Conservation (phyloP, 1,284 basidiomycete genomes). For the Porodaedalea pini region DNA sequence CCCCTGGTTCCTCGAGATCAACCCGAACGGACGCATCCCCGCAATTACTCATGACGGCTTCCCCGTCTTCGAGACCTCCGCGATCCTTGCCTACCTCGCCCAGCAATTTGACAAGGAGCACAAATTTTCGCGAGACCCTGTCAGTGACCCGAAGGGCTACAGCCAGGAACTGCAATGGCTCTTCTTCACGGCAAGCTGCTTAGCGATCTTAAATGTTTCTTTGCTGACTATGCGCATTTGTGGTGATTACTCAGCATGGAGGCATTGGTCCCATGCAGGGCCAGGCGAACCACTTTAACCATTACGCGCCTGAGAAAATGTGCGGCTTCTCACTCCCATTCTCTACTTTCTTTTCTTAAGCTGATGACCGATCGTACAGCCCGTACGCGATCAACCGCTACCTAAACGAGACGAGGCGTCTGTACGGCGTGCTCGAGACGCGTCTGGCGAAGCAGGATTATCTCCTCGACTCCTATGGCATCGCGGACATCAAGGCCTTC, state of each 20-base stretch:
- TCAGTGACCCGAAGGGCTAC: constrained; percentile 35
- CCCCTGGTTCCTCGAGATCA: constrained; percentile 52
- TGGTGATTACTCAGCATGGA: constrained; percentile 44
- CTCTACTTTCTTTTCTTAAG: background rate
- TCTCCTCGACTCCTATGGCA: constrained; percentile 66
- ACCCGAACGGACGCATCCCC: constrained; percentile 62
- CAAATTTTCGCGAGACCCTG: constrained; percentile 46
- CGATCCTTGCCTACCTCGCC: constrained; percentile 52
- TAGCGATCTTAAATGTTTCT: constrained; percentile 16
- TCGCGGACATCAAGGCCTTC: constrained; percentile 63
- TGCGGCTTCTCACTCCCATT: constrained; percentile 57
- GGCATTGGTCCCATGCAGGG: constrained; percentile 77
- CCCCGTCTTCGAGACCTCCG: constrained; percentile 52
- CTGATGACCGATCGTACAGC: background rate
- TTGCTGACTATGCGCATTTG: background rate
- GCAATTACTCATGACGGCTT: constrained; percentile 43
- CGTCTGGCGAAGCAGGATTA: constrained; percentile 62
- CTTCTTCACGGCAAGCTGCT: constrained; percentile 54
- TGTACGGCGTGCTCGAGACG: constrained; percentile 74
- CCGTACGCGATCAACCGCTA: constrained; percentile 41
- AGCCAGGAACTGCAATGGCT: constrained; percentile 76
- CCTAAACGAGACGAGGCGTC: constrained; percentile 70
- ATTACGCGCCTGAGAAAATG: constrained; percentile 56
- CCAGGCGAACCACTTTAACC: constrained; percentile 62
- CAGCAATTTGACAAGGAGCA: constrained; percentile 46